phyloP scores from a whole-genome alignment of 2,329 filamentous ascomycete genomes.

The Huntiella omanensis region DNA sequence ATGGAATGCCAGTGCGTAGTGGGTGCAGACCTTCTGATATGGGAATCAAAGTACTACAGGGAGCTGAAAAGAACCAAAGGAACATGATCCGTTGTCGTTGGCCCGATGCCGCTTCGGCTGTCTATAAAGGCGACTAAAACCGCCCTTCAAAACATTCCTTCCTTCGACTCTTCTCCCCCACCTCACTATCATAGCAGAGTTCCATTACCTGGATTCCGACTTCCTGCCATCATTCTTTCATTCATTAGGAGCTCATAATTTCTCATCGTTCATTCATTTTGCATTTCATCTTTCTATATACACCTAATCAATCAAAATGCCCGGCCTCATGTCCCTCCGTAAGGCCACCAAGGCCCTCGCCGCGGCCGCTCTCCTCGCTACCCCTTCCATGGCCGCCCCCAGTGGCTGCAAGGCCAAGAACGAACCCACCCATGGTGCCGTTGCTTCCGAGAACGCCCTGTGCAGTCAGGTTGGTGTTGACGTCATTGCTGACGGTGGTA shows the following conservation, averaged over 20 bases:
- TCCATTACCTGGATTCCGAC: not conserved
- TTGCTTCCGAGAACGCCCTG: slow-evolving; percentile 39
- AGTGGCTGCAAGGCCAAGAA: slow-evolving; percentile 1
- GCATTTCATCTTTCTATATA: not conserved
- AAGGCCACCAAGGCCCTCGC: slow-evolving; percentile 6
- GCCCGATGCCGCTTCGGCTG: no score
- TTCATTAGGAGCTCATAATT: no score
- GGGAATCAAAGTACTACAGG: no score
- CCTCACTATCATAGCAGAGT: not conserved
- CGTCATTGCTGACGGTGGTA: slow-evolving; percentile 39
- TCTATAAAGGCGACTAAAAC: no score
- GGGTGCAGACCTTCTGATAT: no score
- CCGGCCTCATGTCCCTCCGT: slow-evolving; percentile 7
- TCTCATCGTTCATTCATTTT: not conserved
- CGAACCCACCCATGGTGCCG: slow-evolving; percentile 27
- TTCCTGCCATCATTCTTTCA: not conserved
- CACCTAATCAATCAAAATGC: slow-evolving; percentile 1
- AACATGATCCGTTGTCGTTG: no score
- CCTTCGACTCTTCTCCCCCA: not conserved
- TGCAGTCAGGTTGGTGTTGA: slow-evolving; percentile 41
- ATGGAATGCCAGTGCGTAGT: no score
- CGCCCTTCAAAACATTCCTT: no score
- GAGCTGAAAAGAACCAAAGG: no score
- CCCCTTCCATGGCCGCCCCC: not conserved
- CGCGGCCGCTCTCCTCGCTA: slow-evolving; percentile 4